Evolutionary conservation across 768 basidiomycete genomes (phyloP).

Genomic region (Boletus huronensis): DNA sequence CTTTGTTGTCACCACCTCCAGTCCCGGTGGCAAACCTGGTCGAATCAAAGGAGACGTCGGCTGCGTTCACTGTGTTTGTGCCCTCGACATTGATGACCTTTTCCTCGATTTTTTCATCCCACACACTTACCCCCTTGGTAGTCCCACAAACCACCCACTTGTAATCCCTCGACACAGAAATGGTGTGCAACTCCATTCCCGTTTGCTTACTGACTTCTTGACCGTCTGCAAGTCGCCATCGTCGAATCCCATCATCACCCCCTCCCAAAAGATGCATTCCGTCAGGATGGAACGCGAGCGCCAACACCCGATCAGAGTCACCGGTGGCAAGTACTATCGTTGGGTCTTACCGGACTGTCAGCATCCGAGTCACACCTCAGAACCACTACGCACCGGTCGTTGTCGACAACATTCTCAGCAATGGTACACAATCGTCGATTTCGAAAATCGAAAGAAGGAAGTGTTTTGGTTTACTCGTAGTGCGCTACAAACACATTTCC

Average conservation of each 20-base stretch:
- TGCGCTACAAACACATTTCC: too few relatives aligned
- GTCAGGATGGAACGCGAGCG: neutral
- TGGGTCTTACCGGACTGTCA: too few relatives aligned
- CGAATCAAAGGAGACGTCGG: neutral
- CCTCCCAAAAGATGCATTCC: neutral
- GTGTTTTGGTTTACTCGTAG: too few relatives aligned
- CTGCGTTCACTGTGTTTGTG: rapidly evolving
- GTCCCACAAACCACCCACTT: neutral
- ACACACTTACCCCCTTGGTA: neutral
- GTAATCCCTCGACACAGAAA: neutral
- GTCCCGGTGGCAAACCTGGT: neutral
- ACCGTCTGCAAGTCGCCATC: neutral
- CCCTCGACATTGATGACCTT: neutral
- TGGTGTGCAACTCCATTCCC: neutral
- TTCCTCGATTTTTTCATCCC: neutral
- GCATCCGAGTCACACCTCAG: too few relatives aligned
- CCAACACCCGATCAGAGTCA: neutral
- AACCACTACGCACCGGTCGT: too few relatives aligned
- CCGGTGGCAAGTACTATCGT: neutral
- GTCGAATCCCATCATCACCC: neutral
- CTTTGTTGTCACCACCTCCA: neutral
- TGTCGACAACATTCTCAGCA: too few relatives aligned
- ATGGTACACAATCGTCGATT: too few relatives aligned
- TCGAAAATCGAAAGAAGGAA: too few relatives aligned
- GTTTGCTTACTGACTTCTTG: neutral